These are phyloP conservation scores for Dactylellina drechsleri DNA, from an alignment of 2,329 filamentous ascomycete species.

Conservation along the genomic window DNA sequence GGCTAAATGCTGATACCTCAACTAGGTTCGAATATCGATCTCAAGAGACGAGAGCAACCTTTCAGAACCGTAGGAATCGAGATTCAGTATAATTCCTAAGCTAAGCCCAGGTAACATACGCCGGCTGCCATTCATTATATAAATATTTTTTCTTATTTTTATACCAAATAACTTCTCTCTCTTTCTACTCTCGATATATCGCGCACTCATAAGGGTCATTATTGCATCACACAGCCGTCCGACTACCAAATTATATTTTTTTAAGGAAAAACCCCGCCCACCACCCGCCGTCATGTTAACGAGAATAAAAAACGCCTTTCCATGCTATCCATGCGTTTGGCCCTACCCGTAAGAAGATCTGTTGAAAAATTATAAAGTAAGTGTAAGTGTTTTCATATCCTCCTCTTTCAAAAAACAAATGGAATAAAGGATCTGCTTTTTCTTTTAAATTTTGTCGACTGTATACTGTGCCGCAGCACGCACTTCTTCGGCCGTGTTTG, in stretches of 20 bases:
- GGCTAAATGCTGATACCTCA: not conserved
- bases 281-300: slow-evolving; percentile 13
- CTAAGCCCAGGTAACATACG: slow-evolving; percentile 7
- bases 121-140: not conserved
- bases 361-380: slow-evolving; percentile 36
- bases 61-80: slow-evolving; percentile 81
- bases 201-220: slow-evolving; percentile 16
- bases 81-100: slow-evolving; percentile 82
- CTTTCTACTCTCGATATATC: too few relatives aligned
- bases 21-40: slow-evolving; percentile 80
- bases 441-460: too few relatives aligned
- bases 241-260: slow-evolving; percentile 23
- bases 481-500: not conserved
- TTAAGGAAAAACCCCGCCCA: slow-evolving; percentile 5
- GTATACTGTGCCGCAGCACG: not conserved
- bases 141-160: slow-evolving; percentile 1
- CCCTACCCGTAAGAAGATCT: slow-evolving; percentile 37
- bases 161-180: not conserved
- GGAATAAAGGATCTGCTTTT: too few relatives aligned
- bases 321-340: slow-evolving; percentile 54
- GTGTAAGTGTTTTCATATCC: slow-evolving; percentile 26
- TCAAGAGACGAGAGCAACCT: slow-evolving; percentile 78
- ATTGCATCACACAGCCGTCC: slow-evolving; percentile 8
- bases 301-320: slow-evolving; percentile 46
- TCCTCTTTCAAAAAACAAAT: not conserved